A percentile compares a stretch with the other conserved stretches of the same genome.
These are phyloP conservation scores for Geotrichum aggregatum DNA, from an alignment of 1,139 yeast species.

Conservation along the genomic window DNA sequence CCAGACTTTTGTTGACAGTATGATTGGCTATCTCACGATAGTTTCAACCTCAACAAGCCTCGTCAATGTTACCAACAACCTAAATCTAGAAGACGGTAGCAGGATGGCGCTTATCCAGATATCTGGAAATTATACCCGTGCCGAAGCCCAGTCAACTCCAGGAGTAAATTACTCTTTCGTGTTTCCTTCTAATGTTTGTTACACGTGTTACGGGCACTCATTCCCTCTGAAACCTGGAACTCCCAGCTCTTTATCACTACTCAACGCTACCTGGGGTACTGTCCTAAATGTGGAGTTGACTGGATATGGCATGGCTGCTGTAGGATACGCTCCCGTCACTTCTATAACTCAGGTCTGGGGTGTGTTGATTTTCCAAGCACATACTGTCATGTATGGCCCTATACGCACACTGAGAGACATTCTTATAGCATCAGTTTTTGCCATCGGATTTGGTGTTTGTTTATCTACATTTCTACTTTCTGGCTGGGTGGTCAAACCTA, in stretches of 20 bases:
- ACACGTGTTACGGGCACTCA: conserved; percentile 23
- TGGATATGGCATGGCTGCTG: conserved; percentile 51
- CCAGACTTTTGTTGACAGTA: conserved; percentile 7
- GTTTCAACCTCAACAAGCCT: conserved; percentile 57
- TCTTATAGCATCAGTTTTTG: conserved; percentile 73
- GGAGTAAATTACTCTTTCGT: conserved; percentile 27
- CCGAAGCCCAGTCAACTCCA: conserved; percentile 11
- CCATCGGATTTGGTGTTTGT: conserved; percentile 74
- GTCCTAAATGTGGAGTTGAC: conserved; percentile 44
- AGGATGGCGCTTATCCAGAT: conserved; percentile 33
- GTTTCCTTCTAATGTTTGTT: conserved; percentile 20
- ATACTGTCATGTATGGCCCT: conserved; percentile 60
- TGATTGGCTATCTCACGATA: conserved; percentile 62
- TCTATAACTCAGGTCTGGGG: conserved; percentile 60
- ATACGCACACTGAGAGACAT: conserved; percentile 60
- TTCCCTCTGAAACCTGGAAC: conserved; percentile 23
- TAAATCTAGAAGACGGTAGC: conserved; percentile 41
- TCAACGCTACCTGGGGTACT: conserved; percentile 47
- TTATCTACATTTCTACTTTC: conserved; percentile 76
- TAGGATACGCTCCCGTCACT: conserved; percentile 61
- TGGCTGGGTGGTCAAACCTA: conserved; percentile 83
- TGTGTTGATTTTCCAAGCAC: conserved; percentile 63
- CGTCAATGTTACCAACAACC: conserved; percentile 47
- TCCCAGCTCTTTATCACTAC: conserved; percentile 36
- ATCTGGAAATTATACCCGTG: conserved; percentile 13